phyloP scores from a whole-genome alignment of 108 stramenopile genomes.

The Chaetoceros muelleri region DNA sequence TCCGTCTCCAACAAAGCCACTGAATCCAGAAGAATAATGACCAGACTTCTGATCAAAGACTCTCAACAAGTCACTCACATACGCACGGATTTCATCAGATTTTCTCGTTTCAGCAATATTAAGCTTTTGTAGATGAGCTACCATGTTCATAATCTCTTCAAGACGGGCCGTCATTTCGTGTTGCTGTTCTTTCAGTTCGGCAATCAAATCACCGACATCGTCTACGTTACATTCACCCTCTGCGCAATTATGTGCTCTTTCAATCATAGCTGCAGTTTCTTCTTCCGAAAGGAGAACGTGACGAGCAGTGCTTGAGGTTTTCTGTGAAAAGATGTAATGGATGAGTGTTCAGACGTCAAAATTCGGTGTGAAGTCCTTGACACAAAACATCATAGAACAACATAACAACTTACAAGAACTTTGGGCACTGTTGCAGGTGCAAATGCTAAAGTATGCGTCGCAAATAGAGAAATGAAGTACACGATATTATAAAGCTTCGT shows the following conservation, averaged over 20 bases:
- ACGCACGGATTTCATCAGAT: conserved; percentile 51
- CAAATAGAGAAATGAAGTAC: not conserved
- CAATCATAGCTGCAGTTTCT: conserved; percentile 44
- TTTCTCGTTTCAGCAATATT: conserved; percentile 48
- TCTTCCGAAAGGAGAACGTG: conserved; percentile 40
- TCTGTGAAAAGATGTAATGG: conserved; percentile 14
- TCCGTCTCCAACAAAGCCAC: conserved; percentile 57
- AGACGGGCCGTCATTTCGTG: conserved; percentile 31
- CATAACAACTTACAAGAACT: not conserved
- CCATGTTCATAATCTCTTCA: conserved; percentile 39
- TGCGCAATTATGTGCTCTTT: conserved; percentile 38
- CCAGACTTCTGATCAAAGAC: conserved; percentile 33
- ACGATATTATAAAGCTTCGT: not conserved
- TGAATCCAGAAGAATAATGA: conserved; percentile 22
- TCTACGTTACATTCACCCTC: conserved; percentile 62
- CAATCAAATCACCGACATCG: conserved; percentile 54
- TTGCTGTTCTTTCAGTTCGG: conserved; percentile 41
- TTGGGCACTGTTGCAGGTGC: not conserved
- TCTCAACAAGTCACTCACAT: conserved; percentile 66
- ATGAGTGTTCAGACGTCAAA: conserved; percentile 1
- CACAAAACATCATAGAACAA: not conserved
- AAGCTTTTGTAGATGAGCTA: conserved; percentile 48
- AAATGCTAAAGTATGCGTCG: not conserved
- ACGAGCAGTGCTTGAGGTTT: conserved; percentile 32
- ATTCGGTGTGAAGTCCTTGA: not conserved